phyloP scores from a whole-genome alignment of 768 basidiomycete genomes.

The Tulasnella sp. region DNA sequence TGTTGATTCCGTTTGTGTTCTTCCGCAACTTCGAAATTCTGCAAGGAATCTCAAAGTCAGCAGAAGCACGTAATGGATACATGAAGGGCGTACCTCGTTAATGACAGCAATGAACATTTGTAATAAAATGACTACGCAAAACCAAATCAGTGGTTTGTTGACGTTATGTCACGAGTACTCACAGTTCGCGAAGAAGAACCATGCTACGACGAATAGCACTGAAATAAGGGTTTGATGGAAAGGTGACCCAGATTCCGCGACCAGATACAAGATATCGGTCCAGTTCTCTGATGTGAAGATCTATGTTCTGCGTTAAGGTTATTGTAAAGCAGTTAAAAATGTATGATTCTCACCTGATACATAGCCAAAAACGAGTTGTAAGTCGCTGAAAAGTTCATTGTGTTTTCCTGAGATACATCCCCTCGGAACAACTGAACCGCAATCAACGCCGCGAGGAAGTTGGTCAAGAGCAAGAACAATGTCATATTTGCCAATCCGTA shows the following conservation, averaged over 20 bases:
- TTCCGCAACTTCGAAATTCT: conserved; percentile 84
- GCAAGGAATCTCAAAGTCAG: background rate
- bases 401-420: conserved; percentile 40
- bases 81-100: conserved; percentile 42
- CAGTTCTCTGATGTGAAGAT: conserved; percentile 92
- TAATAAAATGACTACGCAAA: conserved; percentile 71
- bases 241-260: conserved; percentile 44
- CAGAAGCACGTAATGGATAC: background rate
- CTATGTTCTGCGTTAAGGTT: no score
- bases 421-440: conserved; percentile 77
- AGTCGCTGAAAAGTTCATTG: conserved; percentile 66
- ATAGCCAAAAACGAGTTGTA: conserved; percentile 77
- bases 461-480: conserved; percentile 77
- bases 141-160: conserved; percentile 7
- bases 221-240: conserved; percentile 60
- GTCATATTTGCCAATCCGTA: conserved; percentile 86
- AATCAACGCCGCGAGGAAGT: conserved; percentile 72
- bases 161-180: no score
- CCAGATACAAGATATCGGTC: conserved; percentile 58
- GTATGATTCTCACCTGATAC: conserved; percentile 37
- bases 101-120: conserved; percentile 98
- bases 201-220: conserved; percentile 58
- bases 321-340: no score
- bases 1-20: conserved; percentile 77
- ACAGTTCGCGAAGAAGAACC: conserved; percentile 93